Percentiles rank a stretch among this genome's conserved stretches.
Conservation (phyloP, 768 basidiomycete species). For the Vararia minispora region DNA sequence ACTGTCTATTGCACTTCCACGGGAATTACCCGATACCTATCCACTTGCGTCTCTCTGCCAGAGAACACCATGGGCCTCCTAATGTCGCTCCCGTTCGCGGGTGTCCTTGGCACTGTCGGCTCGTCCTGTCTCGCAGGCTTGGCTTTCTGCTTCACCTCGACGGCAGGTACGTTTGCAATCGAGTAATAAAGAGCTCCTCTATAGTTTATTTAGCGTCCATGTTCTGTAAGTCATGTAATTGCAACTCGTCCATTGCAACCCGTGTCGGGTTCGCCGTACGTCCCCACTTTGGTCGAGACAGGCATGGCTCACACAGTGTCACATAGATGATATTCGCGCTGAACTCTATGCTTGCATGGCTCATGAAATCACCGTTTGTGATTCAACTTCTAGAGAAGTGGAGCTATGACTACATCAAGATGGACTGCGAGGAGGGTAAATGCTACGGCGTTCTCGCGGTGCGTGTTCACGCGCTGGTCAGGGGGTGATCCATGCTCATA, state of each 20-base stretch:
- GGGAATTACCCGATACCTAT: too few relatives aligned
- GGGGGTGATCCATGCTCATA: background rate
- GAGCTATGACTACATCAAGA: conserved; percentile 96
- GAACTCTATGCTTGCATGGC: conserved; percentile 93
- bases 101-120: conserved; percentile 57
- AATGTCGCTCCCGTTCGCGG: conserved; percentile 61
- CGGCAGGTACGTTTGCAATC: conserved; percentile 44
- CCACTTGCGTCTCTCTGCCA: too few relatives aligned
- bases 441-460: conserved; percentile 97
- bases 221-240: conserved; percentile 98
- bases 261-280: conserved; percentile 89
- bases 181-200: background rate
- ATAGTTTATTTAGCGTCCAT: conserved; percentile 56
- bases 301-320: background rate
- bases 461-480: conserved; percentile 19
- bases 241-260: conserved; percentile 96
- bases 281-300: conserved; percentile 1
- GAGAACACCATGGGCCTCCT: conserved; percentile 52
- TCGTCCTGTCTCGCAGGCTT: conserved; percentile 76
- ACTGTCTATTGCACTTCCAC: too few relatives aligned
- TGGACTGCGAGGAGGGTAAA: conserved; percentile 87
- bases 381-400: conserved; percentile 84
- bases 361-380: conserved; percentile 86
- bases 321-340: conserved; percentile 84
- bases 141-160: conserved; percentile 81